Conservation (phyloP, 23 red algal genomes). For the Gracilaria gracilis region DNA sequence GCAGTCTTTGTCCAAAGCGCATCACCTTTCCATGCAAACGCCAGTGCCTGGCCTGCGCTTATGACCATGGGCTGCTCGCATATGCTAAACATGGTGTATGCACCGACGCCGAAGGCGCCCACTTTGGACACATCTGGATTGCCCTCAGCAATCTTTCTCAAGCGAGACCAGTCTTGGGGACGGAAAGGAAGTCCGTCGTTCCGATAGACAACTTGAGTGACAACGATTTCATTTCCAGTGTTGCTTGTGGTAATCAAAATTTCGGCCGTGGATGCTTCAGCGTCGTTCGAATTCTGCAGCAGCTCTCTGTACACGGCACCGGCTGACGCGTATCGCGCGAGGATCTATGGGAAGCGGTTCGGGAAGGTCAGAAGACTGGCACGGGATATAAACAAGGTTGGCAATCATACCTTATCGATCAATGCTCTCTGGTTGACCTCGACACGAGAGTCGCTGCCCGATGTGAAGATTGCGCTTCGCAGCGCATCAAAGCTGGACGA, state of each 20-base stretch:
- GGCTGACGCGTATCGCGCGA: constrained; percentile 74
- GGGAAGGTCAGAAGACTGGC: not conserved
- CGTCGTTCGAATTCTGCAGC: constrained; percentile 84
- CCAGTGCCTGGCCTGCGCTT: constrained; percentile 27
- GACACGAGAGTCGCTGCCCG: constrained; percentile 57
- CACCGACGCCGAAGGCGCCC: constrained; percentile 76
- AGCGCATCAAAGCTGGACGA: constrained; percentile 35
- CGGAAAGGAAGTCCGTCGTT: constrained; percentile 78
- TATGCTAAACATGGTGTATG: constrained; percentile 76
- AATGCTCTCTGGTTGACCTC: constrained; percentile 71
- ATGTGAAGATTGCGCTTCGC: constrained; percentile 44
- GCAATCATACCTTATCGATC: constrained; percentile 63
- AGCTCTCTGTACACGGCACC: constrained; percentile 77
- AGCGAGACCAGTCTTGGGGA: constrained; percentile 65
- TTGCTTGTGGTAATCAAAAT: constrained; percentile 54
- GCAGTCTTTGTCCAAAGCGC: constrained; percentile 53
- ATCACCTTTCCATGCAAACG: constrained; percentile 74
- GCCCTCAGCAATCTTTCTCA: constrained; percentile 76
- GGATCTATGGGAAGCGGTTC: constrained; percentile 31
- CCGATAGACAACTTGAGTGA: constrained; percentile 62
- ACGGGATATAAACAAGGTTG: not conserved
- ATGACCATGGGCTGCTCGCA: constrained; percentile 76
- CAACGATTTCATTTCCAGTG: constrained; percentile 13
- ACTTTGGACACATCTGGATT: constrained; percentile 76
- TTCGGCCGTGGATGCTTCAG: constrained; percentile 51